Percentiles rank a stretch among this genome's conserved stretches.
These are phyloP conservation scores for Rheum nobile DNA, from an alignment of 148 eudicot species.

Conservation along the genomic window DNA sequence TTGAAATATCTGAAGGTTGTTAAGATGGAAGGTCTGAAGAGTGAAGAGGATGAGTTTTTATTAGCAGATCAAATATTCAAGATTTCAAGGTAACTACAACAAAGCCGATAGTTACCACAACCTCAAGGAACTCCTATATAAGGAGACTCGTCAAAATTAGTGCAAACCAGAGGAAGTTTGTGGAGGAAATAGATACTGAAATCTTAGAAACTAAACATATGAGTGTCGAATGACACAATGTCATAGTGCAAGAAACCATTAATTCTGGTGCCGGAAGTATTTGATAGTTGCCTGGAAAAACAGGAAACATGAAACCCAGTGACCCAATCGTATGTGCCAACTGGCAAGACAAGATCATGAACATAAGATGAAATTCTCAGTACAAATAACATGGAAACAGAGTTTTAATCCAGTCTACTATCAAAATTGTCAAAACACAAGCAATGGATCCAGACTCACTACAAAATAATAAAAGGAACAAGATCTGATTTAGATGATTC, in stretches of 20 bases:
- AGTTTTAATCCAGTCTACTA: neutral
- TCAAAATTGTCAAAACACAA: neutral
- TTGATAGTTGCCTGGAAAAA: neutral
- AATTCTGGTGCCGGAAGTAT: too few species aligned
- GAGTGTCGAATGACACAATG: too few species aligned
- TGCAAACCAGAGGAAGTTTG: neutral
- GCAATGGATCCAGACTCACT: neutral
- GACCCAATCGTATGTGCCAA: neutral
- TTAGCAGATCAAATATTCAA: neutral
- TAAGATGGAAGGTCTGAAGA: slow-evolving; percentile 14
- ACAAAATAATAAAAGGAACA: neutral
- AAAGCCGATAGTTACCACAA: slow-evolving; percentile 1
- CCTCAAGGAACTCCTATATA: slow-evolving; percentile 1
- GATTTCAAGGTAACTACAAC: neutral
- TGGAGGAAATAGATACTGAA: neutral
- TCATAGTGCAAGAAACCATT: too few species aligned
- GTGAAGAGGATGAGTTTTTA: slow-evolving; percentile 12
- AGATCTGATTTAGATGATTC: slow-evolving; percentile 29
- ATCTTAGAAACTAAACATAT: neutral
- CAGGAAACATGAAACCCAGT: neutral
- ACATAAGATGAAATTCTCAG: neutral
- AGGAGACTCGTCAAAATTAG: neutral
- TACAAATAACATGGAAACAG: neutral
- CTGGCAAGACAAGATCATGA: neutral
- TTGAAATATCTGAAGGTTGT: slow-evolving; percentile 8